A percentile compares a stretch with the other conserved stretches of the same genome.
phyloP scores from a whole-genome alignment of 1,139 yeast genomes.

The Pichia sorboxylosa region DNA sequence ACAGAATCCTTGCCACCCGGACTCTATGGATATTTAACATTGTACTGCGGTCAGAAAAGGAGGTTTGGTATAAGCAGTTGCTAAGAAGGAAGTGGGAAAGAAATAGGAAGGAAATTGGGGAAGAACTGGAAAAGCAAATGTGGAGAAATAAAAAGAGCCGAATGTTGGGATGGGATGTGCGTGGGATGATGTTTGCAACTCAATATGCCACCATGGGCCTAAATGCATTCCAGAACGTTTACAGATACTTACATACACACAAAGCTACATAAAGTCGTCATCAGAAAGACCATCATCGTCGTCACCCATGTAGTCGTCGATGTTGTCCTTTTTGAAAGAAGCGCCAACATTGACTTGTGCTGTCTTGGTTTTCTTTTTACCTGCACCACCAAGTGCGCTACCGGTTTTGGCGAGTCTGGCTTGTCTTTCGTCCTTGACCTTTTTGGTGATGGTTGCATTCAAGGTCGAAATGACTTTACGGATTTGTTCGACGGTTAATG shows the following conservation, averaged over 20 bases:
- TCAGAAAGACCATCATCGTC: constrained; percentile 49
- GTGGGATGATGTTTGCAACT: no score
- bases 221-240: no score
- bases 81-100: background rate
- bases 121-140: no score
- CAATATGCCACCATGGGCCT: no score
- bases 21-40: background rate
- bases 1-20: no score
- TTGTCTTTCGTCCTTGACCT: constrained; percentile 81
- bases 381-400: constrained; percentile 86
- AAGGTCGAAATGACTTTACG: constrained; percentile 81
- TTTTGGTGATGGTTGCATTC: constrained; percentile 70
- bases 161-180: background rate
- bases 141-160: background rate
- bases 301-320: constrained; percentile 42
- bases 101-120: background rate
- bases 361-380: constrained; percentile 79
- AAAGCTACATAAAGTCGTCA: constrained; percentile 74
- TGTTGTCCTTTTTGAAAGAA: constrained; percentile 69
- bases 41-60: background rate
- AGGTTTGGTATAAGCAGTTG: no score
- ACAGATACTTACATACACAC: no score
- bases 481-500: constrained; percentile 69
- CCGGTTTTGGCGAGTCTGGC: constrained; percentile 71
- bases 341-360: constrained; percentile 37